Evolutionary conservation across 2,329 filamentous ascomycete genomes (phyloP).

Genomic region (Diaporthe caulivora): DNA sequence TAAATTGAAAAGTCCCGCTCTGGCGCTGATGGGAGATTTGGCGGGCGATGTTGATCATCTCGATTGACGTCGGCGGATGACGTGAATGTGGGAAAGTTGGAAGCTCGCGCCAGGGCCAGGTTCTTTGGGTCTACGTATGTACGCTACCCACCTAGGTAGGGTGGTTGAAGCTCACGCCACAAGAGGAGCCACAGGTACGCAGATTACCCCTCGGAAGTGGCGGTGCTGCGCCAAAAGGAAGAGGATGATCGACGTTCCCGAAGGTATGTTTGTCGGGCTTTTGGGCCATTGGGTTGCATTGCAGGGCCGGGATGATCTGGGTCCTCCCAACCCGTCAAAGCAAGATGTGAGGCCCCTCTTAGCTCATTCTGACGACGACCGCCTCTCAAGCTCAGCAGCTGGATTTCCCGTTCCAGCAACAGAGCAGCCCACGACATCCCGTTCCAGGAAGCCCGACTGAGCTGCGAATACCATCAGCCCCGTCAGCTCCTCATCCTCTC

Average conservation of each 20-base stretch:
- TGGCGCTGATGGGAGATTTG: background rate
- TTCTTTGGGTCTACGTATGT: background rate
- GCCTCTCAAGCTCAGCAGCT: background rate
- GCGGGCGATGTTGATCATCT: slow-evolving; percentile 6
- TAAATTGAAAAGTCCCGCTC: background rate
- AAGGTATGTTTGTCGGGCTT: slow-evolving; percentile 16
- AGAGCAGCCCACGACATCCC: background rate
- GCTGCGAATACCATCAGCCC: no score
- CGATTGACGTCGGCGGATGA: slow-evolving; percentile 28
- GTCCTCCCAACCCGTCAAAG: background rate
- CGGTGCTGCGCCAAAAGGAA: slow-evolving; percentile 5
- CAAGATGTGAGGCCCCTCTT: background rate
- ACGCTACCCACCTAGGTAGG: background rate
- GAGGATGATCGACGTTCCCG: slow-evolving; percentile 26
- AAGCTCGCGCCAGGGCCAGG: background rate
- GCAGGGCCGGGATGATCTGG: slow-evolving; percentile 10
- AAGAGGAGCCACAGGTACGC: background rate
- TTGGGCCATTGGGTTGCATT: slow-evolving; percentile 29
- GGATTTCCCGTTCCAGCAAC: slow-evolving; percentile 1
- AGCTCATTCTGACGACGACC: slow-evolving; percentile 22
- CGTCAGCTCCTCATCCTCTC: background rate
- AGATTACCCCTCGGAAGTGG: background rate
- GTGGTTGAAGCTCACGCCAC: slow-evolving; percentile 9
- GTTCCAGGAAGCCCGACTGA: background rate
- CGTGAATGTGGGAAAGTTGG: slow-evolving; percentile 8